Base-by-base conservation (phyloP, 2,329 filamentous ascomycete genomes). In the Aureobasidium sp. region DNA sequence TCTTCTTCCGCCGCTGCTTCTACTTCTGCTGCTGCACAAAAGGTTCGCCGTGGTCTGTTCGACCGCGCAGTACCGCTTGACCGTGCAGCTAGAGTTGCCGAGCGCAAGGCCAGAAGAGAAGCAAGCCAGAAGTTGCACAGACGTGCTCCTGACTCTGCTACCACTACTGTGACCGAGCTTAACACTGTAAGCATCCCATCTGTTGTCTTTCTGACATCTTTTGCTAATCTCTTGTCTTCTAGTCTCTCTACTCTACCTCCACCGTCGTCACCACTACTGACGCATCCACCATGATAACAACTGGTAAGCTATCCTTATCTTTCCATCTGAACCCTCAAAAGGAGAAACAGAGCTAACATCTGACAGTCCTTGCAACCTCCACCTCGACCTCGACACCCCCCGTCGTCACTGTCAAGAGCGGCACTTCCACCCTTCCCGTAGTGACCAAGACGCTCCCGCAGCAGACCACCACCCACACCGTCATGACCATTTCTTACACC, bases 91-190 rank as follows among this genome's bases (percentile, higher is more conserved):
- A 64, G 66, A 50, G 61, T 71, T 16, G 62, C 66, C 34, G 69
- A 70, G 54, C 63, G 71, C 10, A 66, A 64, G 47, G 68, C 65
- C 11, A 67, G 71, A 36, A 58, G 72, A 25, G 68, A 65, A 11
- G 55, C 34, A 10, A 55, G 50, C 29, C 48, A 41, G 11, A 53
- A 39, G 32, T 48, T 69, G 16, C 63, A 67, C n/a, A 68, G 65
- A 52, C 70, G 73, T 48, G 71, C 69, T 60, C 67, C 70, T 16
- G 73, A 75, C 50, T 63, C 66, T 36, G 67, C 70, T 45, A 70
- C 69, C 10, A 65, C 71, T 15, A 69, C 69, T 7, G 61, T 73
- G 42, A 74, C 71, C 2, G 39, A 66, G 13, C 67, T 67, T 13
- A 66, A 72, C 54, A 71, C 71, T 5, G 55, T 53, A 41, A 3